Conservation (phyloP, 495 filamentous ascomycete species). For the Echria macrotheca region DNA sequence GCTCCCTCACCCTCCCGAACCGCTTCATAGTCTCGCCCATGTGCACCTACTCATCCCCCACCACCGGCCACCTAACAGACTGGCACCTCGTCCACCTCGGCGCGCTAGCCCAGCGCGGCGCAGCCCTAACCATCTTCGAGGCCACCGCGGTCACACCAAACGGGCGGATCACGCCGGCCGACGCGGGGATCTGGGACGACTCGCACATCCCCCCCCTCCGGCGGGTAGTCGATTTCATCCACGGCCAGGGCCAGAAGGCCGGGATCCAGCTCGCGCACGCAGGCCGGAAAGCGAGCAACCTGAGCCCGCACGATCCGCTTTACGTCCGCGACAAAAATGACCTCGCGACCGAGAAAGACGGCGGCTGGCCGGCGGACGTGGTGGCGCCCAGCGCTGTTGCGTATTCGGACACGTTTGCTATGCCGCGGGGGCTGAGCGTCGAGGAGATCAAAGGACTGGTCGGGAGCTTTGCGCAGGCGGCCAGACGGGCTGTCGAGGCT, state of each 20-base stretch:
- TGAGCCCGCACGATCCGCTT: constrained; percentile 52
- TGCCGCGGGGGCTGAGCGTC: constrained; percentile 45
- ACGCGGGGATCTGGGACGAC: constrained; percentile 69
- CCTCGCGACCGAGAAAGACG: constrained; percentile 40
- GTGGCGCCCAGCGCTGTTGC: constrained; percentile 48
- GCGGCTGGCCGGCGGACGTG: constrained; percentile 64
- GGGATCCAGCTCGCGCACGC: constrained; percentile 74
- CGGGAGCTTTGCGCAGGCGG: constrained; percentile 43
- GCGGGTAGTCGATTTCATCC: constrained; percentile 61
- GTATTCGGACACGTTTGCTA: constrained; percentile 28
- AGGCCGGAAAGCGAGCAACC: constrained; percentile 65
- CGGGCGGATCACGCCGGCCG: constrained; percentile 73
- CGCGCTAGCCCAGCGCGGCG: constrained; percentile 59
- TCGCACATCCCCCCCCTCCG: constrained; percentile 59
- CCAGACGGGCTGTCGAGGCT: constrained; percentile 40
- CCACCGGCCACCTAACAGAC: constrained; percentile 35
- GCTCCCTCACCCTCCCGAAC: constrained; percentile 56
- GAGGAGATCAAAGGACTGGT: constrained; percentile 46
- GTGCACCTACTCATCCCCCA: constrained; percentile 61
- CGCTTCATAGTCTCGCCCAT: constrained; percentile 52
- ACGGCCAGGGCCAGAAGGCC: constrained; percentile 63
- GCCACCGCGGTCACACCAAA: constrained; percentile 64
- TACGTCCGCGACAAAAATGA: constrained; percentile 17
- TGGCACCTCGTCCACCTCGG: constrained; percentile 38
- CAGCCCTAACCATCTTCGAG: constrained; percentile 65